Percentiles rank a stretch among this genome's conserved stretches.
phyloP scores from a whole-genome alignment of 2,329 filamentous ascomycete genomes.

The Meredithiella fracta region DNA sequence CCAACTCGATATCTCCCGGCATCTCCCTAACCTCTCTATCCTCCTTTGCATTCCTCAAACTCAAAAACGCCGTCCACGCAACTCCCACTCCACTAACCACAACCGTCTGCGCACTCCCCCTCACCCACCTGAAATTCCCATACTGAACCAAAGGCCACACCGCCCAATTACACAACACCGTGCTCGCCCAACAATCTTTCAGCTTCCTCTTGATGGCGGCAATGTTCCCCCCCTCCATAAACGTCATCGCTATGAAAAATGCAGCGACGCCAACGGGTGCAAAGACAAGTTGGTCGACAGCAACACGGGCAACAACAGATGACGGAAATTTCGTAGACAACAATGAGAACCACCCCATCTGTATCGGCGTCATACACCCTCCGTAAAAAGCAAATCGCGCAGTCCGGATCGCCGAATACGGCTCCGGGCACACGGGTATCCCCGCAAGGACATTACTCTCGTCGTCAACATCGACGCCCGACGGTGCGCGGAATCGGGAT shows the following conservation, averaged over 20 bases:
- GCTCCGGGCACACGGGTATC: constrained; percentile 35
- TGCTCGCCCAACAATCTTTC: constrained; percentile 81
- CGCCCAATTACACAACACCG: constrained; percentile 87
- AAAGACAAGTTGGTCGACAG: constrained; percentile 86
- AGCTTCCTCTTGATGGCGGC: constrained; percentile 71
- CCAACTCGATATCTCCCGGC: neutral
- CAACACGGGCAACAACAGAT: constrained; percentile 53
- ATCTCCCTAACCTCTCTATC: constrained; percentile 28
- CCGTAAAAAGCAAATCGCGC: constrained; percentile 86
- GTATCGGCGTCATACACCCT: constrained; percentile 86
- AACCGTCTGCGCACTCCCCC: constrained; percentile 90
- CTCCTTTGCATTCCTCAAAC: constrained; percentile 73
- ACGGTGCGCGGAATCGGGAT: neutral
- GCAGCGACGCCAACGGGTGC: constrained; percentile 65
- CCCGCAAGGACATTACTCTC: constrained; percentile 30
- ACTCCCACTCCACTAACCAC: constrained; percentile 80
- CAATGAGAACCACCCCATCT: constrained; percentile 92
- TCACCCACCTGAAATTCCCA: constrained; percentile 90
- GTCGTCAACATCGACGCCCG: neutral
- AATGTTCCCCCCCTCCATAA: constrained; percentile 79
- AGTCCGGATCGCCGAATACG: constrained; percentile 80
- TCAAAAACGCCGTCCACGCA: constrained; percentile 93
- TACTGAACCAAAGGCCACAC: constrained; percentile 94
- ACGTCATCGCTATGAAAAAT: constrained; percentile 94
- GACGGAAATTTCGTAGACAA: constrained; percentile 70